These are phyloP conservation scores for Pseudogymnoascus sp. DNA, from an alignment of 2,329 filamentous ascomycete genomes.

Conservation along the genomic window DNA sequence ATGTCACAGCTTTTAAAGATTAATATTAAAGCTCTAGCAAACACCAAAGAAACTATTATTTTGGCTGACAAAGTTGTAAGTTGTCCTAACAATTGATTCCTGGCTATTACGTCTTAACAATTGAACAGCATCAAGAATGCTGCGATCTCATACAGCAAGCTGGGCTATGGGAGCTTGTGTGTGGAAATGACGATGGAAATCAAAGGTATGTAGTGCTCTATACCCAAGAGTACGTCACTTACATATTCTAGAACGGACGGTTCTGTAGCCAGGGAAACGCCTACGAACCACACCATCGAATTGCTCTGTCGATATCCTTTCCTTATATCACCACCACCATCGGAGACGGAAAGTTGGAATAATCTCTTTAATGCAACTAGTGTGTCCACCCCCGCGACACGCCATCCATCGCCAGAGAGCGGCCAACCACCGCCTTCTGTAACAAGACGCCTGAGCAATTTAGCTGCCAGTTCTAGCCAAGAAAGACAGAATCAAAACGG, in stretches of 20 bases:
- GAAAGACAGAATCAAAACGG: neutral
- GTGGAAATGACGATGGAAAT: neutral
- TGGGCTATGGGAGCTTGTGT: neutral
- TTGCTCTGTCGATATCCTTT: conserved; percentile 12
- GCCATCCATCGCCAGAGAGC: neutral
- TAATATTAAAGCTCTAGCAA: conserved; percentile 7
- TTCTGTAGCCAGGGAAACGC: neutral
- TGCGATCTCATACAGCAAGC: neutral
- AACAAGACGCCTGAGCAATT: neutral
- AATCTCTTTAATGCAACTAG: conserved; percentile 14
- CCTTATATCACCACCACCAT: neutral
- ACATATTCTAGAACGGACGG: neutral
- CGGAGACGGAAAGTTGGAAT: conserved; percentile 8
- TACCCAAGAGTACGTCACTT: neutral
- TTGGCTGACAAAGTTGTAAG: conserved; percentile 11
- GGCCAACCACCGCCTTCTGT: neutral
- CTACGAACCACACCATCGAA: neutral
- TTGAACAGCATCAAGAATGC: neutral
- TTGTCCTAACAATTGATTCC: neutral
- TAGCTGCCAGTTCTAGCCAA: neutral
- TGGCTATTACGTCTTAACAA: neutral
- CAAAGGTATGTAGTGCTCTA: neutral
- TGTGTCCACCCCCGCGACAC: neutral
- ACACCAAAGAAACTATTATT: neutral
- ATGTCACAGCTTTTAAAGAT: neutral